These are phyloP conservation scores for Smallanthus sonchifolius DNA, from an alignment of 129 eudicot genomes.

Conservation along the genomic window DNA sequence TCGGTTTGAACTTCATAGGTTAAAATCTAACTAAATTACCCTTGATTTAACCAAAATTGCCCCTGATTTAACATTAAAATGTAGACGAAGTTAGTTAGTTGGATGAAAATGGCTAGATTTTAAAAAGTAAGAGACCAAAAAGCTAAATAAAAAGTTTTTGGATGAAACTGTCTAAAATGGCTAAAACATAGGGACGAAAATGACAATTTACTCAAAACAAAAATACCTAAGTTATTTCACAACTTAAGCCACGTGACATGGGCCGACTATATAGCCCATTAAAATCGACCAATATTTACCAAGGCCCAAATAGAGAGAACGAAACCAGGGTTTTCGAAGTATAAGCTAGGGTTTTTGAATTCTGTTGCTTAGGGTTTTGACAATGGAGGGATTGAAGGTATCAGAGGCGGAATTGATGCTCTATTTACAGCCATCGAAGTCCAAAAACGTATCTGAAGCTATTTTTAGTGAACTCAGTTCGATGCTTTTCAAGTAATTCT, in stretches of 20 bases:
- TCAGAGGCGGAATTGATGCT: constrained; percentile 60
- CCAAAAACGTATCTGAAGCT: constrained; percentile 47
- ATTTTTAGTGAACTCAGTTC: constrained; percentile 62
- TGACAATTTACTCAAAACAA: no score
- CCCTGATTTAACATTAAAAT: no score
- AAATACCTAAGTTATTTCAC: no score
- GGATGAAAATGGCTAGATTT: no score
- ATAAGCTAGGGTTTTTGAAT: background rate
- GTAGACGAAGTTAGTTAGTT: no score
- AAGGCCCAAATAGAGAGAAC: background rate
- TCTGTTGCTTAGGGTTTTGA: background rate
- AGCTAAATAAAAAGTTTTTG: no score
- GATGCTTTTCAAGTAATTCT: constrained; percentile 70
- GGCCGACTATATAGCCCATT: background rate
- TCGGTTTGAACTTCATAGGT: no score
- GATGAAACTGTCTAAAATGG: no score
- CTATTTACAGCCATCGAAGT: constrained; percentile 74
- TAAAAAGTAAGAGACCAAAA: no score
- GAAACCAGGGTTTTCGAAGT: background rate
- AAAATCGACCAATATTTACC: background rate
- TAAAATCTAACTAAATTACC: no score
- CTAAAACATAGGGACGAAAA: no score
- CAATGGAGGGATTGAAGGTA: constrained; percentile 82
- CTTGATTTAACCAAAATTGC: no score
- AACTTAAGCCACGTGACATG: background rate